A percentile compares a stretch with the other conserved stretches of the same genome.
Conservation (phyloP, 495 filamentous ascomycete genomes). For the Aspergillus haitiensis region DNA sequence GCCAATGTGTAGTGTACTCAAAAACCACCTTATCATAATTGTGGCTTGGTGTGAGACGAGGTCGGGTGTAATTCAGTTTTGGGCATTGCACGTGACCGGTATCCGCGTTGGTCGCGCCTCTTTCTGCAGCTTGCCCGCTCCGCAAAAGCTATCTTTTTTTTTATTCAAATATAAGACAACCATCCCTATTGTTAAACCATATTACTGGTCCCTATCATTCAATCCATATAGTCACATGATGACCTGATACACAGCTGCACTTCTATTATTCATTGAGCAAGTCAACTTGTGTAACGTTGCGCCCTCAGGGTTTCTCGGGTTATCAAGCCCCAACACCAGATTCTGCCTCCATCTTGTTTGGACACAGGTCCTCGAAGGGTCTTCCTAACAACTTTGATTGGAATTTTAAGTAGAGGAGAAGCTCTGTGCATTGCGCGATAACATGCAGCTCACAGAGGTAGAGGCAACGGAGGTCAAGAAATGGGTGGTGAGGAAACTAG, state of each 20-base stretch:
- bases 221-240: background rate
- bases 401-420: background rate
- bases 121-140: conserved; percentile 21
- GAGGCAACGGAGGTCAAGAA: conserved; percentile 73
- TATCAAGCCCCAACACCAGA: conserved; percentile 1
- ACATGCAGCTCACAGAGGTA: conserved; percentile 78
- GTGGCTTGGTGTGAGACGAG: background rate
- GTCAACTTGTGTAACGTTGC: background rate
- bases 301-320: background rate
- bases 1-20: background rate
- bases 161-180: background rate
- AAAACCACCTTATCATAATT: background rate
- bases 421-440: background rate
- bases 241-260: conserved; percentile 1
- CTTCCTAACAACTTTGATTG: background rate
- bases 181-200: background rate
- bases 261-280: background rate
- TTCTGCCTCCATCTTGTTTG: background rate
- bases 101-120: conserved; percentile 27
- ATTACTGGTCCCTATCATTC: background rate
- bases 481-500: conserved; percentile 88
- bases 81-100: conserved; percentile 20
- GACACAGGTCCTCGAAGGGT: background rate
- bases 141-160: conserved; percentile 16
- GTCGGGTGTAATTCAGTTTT: background rate